A percentile compares a stretch with the other conserved stretches of the same genome.
phyloP scores from a whole-genome alignment of 768 basidiomycete species.

The Tremella fuciformis region DNA sequence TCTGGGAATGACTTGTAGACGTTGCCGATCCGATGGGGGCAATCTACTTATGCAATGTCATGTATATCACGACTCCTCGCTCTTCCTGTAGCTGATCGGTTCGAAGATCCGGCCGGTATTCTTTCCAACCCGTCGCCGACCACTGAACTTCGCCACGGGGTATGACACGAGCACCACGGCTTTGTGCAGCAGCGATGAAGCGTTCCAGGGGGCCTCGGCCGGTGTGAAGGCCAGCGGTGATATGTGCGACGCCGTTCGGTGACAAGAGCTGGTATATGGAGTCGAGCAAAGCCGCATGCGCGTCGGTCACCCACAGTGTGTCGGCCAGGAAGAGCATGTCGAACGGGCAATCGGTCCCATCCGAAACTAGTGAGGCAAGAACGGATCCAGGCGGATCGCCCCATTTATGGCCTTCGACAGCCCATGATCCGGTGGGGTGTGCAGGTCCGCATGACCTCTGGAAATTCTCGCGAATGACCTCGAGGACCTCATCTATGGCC shows the following conservation, averaged over 20 bases:
- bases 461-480: constrained; percentile 30
- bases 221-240: constrained; percentile 47
- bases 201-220: constrained; percentile 46
- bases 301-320: constrained; percentile 44
- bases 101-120: constrained; percentile 7
- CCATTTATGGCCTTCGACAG: constrained; percentile 45
- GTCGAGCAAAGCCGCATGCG: constrained; percentile 39
- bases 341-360: constrained; percentile 21
- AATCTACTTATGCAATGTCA: constrained; percentile 13
- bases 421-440: constrained; percentile 18
- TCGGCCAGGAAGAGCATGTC: constrained; percentile 47
- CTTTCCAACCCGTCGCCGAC: constrained; percentile 33
- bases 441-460: constrained; percentile 1
- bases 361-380: too few relatives aligned
- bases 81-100: constrained; percentile 31
- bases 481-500: constrained; percentile 32
- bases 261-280: constrained; percentile 30
- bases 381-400: constrained; percentile 21
- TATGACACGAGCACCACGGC: constrained; percentile 18
- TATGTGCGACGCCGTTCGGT: constrained; percentile 34
- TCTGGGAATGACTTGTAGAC: too few relatives aligned
- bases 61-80: constrained; percentile 40
- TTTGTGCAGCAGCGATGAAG: constrained; percentile 27
- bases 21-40: too few relatives aligned
- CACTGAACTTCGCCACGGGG: constrained; percentile 34